Percentiles rank a stretch among this genome's conserved stretches.
These are phyloP conservation scores for Aspergillus sclerotioniger DNA, from an alignment of 495 filamentous ascomycete species.

Conservation along the genomic window DNA sequence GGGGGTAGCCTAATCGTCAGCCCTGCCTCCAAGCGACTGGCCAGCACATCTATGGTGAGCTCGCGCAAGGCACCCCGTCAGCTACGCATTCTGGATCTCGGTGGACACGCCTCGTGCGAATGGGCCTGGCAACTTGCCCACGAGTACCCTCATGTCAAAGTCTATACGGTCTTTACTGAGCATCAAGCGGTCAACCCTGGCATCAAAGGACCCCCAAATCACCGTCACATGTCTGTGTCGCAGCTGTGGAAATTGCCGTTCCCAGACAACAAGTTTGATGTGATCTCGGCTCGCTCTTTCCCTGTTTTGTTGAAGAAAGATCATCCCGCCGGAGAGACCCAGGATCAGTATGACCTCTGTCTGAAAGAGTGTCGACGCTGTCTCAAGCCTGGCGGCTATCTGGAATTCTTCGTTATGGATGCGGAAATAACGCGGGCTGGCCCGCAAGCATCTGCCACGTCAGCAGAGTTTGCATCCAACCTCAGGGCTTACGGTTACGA, in stretches of 20 bases:
- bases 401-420: slow-evolving; percentile 89
- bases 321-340: slow-evolving; percentile 46
- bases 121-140: slow-evolving; percentile 94
- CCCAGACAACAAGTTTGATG: slow-evolving; percentile 82
- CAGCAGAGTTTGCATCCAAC: slow-evolving; percentile 84
- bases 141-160: slow-evolving; percentile 77
- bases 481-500: slow-evolving; percentile 88
- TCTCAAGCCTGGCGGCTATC: slow-evolving; percentile 86
- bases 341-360: slow-evolving; percentile 86
- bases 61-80: slow-evolving; percentile 18
- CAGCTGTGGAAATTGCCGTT: slow-evolving; percentile 82
- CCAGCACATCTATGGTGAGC: slow-evolving; percentile 16
- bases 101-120: slow-evolving; percentile 79
- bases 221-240: slow-evolving; percentile 72
- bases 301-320: slow-evolving; percentile 74
- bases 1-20: slow-evolving; percentile 78
- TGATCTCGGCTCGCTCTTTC: slow-evolving; percentile 86
- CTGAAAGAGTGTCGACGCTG: slow-evolving; percentile 83
- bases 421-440: slow-evolving; percentile 84
- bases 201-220: slow-evolving; percentile 80
- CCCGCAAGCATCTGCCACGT: slow-evolving; percentile 70
- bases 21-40: slow-evolving; percentile 62
- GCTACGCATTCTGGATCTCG: slow-evolving; percentile 78
- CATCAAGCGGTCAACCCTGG: slow-evolving; percentile 64
- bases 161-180: slow-evolving; percentile 81